These are phyloP conservation scores for Golubevia pallescens DNA, from an alignment of 1,284 basidiomycete species.

Conservation along the genomic window DNA sequence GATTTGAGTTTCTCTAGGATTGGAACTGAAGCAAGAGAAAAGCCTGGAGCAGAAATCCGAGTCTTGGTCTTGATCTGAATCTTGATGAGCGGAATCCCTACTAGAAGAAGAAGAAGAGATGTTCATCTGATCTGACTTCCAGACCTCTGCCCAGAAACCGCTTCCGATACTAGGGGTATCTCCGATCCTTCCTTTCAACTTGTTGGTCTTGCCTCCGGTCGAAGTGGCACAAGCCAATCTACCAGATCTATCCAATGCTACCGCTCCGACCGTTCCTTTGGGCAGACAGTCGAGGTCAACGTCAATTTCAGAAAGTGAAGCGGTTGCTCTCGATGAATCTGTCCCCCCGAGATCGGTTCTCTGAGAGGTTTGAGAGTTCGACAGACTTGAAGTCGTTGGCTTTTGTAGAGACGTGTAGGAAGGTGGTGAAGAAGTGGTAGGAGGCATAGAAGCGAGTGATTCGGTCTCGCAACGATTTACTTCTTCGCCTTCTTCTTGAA, in stretches of 20 bases:
- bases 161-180: slow-evolving; percentile 79
- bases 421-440: not conserved
- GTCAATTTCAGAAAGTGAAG: slow-evolving; percentile 12
- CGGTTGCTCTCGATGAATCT: slow-evolving; percentile 2
- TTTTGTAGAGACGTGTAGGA: slow-evolving; percentile 37
- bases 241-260: slow-evolving; percentile 76
- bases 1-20: slow-evolving; percentile 67
- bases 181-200: slow-evolving; percentile 78
- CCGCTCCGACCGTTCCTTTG: slow-evolving; percentile 80
- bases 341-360: slow-evolving; percentile 14
- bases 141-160: slow-evolving; percentile 83
- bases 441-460: too few relatives aligned
- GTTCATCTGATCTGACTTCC: slow-evolving; percentile 66
- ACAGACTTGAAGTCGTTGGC: slow-evolving; percentile 70
- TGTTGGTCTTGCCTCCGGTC: slow-evolving; percentile 81
- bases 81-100: not conserved
- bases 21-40: slow-evolving; percentile 56
- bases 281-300: slow-evolving; percentile 71
- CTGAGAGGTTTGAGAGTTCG: slow-evolving; percentile 73
- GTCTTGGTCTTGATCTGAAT: not conserved
- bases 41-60: not conserved
- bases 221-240: slow-evolving; percentile 77
- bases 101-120: not conserved
- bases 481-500: not conserved
- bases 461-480: not conserved